These are phyloP conservation scores for Ophiostoma himal-ulmi DNA, from an alignment of 2,329 filamentous ascomycete genomes.

Conservation along the genomic window DNA sequence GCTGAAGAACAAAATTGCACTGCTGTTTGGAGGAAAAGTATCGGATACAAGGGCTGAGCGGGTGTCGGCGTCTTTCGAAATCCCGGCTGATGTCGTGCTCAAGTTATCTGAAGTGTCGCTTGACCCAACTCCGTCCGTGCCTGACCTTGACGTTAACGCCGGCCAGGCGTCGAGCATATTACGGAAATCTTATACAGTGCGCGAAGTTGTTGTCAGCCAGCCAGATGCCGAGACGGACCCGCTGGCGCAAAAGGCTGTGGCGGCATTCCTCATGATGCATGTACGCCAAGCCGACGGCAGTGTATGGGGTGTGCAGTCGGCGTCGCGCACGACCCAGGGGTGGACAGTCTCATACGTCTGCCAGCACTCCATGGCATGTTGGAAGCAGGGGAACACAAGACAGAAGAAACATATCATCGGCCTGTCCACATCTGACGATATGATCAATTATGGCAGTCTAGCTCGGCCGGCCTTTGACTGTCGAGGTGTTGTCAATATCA, in stretches of 20 bases:
- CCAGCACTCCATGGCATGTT: constrained; percentile 47
- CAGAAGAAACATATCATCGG: constrained; percentile 41
- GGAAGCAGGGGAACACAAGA: constrained; percentile 43
- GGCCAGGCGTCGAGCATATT: background rate
- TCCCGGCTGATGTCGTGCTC: constrained; percentile 43
- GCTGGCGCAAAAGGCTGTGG: constrained; percentile 43
- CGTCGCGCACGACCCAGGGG: constrained; percentile 42
- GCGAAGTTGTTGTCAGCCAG: constrained; percentile 21
- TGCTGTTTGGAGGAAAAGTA: constrained; percentile 39
- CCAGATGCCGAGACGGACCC: constrained; percentile 33
- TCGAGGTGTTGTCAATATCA: constrained; percentile 45
- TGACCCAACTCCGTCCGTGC: background rate
- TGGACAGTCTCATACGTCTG: constrained; percentile 52
- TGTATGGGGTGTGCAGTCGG: constrained; percentile 43
- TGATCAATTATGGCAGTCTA: constrained; percentile 41
- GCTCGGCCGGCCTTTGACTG: constrained; percentile 56
- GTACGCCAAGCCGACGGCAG: constrained; percentile 45
- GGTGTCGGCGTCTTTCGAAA: constrained; percentile 42
- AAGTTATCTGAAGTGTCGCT: constrained; percentile 23
- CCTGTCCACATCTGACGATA: constrained; percentile 45
- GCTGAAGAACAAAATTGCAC: constrained; percentile 42
- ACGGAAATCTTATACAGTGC: constrained; percentile 18
- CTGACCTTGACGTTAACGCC: constrained; percentile 22
- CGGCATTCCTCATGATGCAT: constrained; percentile 43
- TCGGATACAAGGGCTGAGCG: constrained; percentile 47